Evolutionary conservation across 2,329 filamentous ascomycete genomes (phyloP), one percentile per base, ranked within the genome.

Genomic region (Acarospora socialis): DNA sequence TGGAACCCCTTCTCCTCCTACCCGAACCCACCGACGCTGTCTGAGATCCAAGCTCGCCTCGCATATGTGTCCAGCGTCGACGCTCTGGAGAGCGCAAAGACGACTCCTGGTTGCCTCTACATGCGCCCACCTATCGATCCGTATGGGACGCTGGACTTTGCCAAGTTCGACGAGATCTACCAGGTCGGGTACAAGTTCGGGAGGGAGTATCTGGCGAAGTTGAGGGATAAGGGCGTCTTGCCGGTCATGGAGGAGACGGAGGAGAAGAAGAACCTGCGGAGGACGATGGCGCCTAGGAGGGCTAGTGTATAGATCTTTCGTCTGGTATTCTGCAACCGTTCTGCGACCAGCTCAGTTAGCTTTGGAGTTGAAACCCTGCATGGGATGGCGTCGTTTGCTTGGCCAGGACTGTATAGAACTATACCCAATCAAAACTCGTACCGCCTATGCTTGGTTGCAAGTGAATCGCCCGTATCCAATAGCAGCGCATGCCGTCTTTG

Each of bases 101-200:
- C 68, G 4, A 87, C 80, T 48, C 74, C 83, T 0, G 90, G 90
- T 0, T 95, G 87, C 54, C 66, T 92, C 32, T 98, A 98, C 55
- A 92, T 98, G 82, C 73, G 90, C 1, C 92, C 92, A 4, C 90
- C 90, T 0, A 80, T 98, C 40, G 90, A 95, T 49, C 68, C 73
- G 2, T 98, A 93, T 46, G 90, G 86, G 4, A 98, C 90, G 1
- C 62, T 98, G 18, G 90, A 98, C 36, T 98, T 98, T 61, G 81
- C 76, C 39, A 94, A 92, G 55, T 98, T 98, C 54, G 87, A 95
- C 48, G 92, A 98, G 64, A 87, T 98, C 33, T 93, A 92, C 49
- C 68, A 79, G 44, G 68, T 94, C 7, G 92, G 90, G 1, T 92
- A 93, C 56, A 67, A 70, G 33, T 98, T 77, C 49, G 90, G 84